Conservation (phyloP, 2,329 filamentous ascomycete genomes). For the Diplodia scrobiculata region DNA sequence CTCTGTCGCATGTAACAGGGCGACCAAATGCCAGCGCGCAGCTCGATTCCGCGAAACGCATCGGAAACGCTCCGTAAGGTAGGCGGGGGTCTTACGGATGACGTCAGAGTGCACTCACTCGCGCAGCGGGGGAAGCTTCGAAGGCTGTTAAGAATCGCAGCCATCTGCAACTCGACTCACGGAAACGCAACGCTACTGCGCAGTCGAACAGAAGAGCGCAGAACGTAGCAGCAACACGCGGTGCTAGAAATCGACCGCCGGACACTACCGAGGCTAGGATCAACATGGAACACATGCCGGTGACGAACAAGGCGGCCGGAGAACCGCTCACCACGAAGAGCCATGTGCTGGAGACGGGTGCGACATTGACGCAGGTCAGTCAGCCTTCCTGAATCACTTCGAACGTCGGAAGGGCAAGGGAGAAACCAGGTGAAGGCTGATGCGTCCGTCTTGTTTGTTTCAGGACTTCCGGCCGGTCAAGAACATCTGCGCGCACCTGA, state of each 20-base stretch:
- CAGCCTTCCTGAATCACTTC: constrained; percentile 12
- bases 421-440: constrained; percentile 10
- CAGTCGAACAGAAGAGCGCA: background rate
- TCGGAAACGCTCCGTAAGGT: background rate
- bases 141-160: background rate
- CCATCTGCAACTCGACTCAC: background rate
- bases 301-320: constrained; percentile 52
- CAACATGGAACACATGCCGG: constrained; percentile 39
- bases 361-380: constrained; percentile 59
- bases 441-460: background rate
- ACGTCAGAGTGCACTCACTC: constrained; percentile 14
- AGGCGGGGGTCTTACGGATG: background rate
- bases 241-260: background rate
- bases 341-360: constrained; percentile 63
- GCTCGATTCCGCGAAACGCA: background rate
- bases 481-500: constrained; percentile 77
- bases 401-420: background rate
- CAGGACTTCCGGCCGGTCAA: constrained; percentile 71
- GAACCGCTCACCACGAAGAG: constrained; percentile 58
- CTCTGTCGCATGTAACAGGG: background rate
- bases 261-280: background rate
- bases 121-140: background rate
- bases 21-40: background rate
- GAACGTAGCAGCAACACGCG: background rate
- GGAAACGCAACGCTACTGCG: background rate